Base-by-base conservation (phyloP, 1,139 yeast species). In the Suhomyces taliae region DNA sequence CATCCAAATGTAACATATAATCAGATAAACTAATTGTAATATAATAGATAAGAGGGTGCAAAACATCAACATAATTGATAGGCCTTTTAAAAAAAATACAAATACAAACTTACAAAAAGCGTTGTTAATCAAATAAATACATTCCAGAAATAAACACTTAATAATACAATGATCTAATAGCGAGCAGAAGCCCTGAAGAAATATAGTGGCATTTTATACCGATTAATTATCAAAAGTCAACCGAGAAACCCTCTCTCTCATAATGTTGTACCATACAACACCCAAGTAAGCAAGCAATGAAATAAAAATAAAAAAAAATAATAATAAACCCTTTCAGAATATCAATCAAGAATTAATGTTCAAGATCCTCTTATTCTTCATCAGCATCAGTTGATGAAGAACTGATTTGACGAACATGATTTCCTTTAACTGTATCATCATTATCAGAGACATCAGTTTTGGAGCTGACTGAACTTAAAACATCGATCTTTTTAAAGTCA, bases 401-500 rank as follows among this genome's bases (percentile, higher is more conserved):
- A 27, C 44, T 40, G 12, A 33, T 34, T 29, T 26, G 40, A 39
- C 26, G 43, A 33, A 19, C 39, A 42, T 2, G 44, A 11, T 7
- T 34, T 33, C 33, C 36, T 40, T 37, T 11, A 31, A n/a, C 14
- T 5, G 37, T 32, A 4, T 32, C 27, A 15, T 48, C 49, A 27
- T 34, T 31, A 9, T 42, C 47, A 7, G 48, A 33, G 8, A 19
- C 41, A n/a, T 46, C 47, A 29, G 35, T 41, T 11, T 47, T 45
- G 34, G 50, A 41, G 27, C 44, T 46, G 27, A 36, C 48, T 5
- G 52, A 44, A 19, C 50, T 49, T 24, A 43, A 9, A n/a, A 35
- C 40, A 34, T 53, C 56, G 27, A 47, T 50, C 27, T 50, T 56
- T 41, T 58, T 58, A 46, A 60, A 58, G 37, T 61, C 65, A 32